Conservation (phyloP, 2,329 filamentous ascomycete genomes). For the Talaromyces sp. region DNA sequence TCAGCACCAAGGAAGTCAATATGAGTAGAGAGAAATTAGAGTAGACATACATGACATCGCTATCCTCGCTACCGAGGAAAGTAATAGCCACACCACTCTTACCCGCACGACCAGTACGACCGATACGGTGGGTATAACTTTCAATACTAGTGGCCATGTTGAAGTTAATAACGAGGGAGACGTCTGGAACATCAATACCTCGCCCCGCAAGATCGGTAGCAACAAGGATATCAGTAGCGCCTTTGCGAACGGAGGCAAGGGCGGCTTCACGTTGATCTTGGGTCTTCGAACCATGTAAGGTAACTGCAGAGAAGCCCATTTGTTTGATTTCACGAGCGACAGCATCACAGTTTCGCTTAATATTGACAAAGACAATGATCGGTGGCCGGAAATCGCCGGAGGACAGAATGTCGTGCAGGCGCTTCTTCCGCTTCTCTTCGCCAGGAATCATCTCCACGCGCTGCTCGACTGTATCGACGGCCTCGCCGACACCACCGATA, state of each 20-base stretch:
- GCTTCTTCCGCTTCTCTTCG: slow-evolving; percentile 96
- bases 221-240: slow-evolving; percentile 82
- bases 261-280: slow-evolving; percentile 97
- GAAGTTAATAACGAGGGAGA: slow-evolving; percentile 94
- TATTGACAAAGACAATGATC: slow-evolving; percentile 99
- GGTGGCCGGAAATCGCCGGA: slow-evolving; percentile 80
- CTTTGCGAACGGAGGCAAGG: slow-evolving; percentile 78
- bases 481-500: slow-evolving; percentile 92
- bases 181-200: slow-evolving; percentile 96
- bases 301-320: slow-evolving; percentile 88
- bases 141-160: slow-evolving; percentile 96
- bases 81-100: slow-evolving; percentile 97
- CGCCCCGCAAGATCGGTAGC: slow-evolving; percentile 93
- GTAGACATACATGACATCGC: slow-evolving; percentile 72
- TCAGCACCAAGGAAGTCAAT: slow-evolving; percentile 18
- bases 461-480: slow-evolving; percentile 96
- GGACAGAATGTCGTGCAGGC: slow-evolving; percentile 84
- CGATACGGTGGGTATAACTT: slow-evolving; percentile 93
- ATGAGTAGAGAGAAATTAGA: slow-evolving; percentile 1
- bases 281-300: slow-evolving; percentile 92
- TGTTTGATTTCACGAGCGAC: slow-evolving; percentile 92
- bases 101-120: slow-evolving; percentile 93
- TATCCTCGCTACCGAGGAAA: slow-evolving; percentile 88
- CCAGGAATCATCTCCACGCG: slow-evolving; percentile 87
- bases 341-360: slow-evolving; percentile 97